These are phyloP conservation scores for Paecilomyces niveus DNA, from an alignment of 2,329 filamentous ascomycete genomes.

Conservation along the genomic window DNA sequence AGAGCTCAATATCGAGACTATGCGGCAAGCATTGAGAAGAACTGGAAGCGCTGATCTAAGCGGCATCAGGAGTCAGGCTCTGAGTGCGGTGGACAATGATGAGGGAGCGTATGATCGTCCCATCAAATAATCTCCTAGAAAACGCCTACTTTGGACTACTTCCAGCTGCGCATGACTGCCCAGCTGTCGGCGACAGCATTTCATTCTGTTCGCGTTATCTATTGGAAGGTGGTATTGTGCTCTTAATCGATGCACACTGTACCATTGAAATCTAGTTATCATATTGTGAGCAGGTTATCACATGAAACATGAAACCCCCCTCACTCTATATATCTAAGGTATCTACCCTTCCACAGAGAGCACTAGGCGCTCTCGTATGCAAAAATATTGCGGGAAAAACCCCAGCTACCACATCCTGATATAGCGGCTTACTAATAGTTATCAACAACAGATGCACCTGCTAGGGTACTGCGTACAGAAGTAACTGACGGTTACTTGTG, in stretches of 20 bases:
- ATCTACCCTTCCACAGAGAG: background rate
- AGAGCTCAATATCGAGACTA: slow-evolving; percentile 85
- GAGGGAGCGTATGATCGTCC: slow-evolving; percentile 21
- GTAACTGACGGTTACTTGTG: background rate
- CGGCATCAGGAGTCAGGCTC: slow-evolving; percentile 27
- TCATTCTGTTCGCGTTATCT: background rate
- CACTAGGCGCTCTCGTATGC: background rate
- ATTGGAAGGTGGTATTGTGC: background rate
- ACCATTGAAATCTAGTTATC: background rate
- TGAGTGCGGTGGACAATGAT: slow-evolving; percentile 27
- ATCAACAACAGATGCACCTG: background rate
- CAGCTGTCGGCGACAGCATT: background rate
- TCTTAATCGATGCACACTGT: background rate
- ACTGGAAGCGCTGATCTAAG: slow-evolving; percentile 76
- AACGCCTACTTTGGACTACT: background rate
- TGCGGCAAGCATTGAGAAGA: slow-evolving; percentile 79
- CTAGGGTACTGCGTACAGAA: background rate
- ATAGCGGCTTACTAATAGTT: background rate
- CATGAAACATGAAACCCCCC: background rate
- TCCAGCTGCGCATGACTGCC: background rate
- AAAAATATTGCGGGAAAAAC: background rate
- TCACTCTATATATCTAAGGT: background rate
- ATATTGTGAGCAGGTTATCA: background rate
- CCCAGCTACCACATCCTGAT: background rate
- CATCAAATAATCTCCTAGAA: slow-evolving; percentile 5